Base-by-base conservation (phyloP, 345 rosid genomes). In the Eucalyptus rudis region DNA sequence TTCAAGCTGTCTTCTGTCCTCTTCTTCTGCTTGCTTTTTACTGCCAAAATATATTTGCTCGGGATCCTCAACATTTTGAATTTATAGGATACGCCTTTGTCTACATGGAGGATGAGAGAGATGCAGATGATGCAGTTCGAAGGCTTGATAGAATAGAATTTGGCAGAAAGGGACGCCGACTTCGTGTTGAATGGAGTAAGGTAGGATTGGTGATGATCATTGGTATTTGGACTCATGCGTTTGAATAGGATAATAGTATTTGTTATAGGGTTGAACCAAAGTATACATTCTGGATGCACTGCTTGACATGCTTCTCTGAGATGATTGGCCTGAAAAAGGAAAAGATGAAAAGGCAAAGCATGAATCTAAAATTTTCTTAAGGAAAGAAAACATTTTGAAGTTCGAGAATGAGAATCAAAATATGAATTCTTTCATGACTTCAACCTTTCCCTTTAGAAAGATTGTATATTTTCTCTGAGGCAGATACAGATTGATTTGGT, bases 111-210 rank as follows among this genome's bases (percentile, higher is more conserved):
- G 97, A 98, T 90, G 99, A 98, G 92, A 94, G 97, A 89, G 99
- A 98, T 94, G 99, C 98, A 66, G 98, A 98, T 80, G 97, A 98
- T 95, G 99, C 99, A 15, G 94, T 98, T 88, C 95, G 98, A 87
- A 97, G 95, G 85, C 98, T 98, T 90, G 98, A 98, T 79, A 93
- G 96, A 86, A 88, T 90, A 66, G 99, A 98, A 84, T 97, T 94
- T 90, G 99, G 99, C 86, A 95, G 95, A 40, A 96, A 97, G 92
- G 98, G 99, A 49, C 98, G 99, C 87, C 94, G 96, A 90, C 97
- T 98, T 88, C 97, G 97, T 92, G 99, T 97, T 85, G 99, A 98
- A 91, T 98, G 99, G 99, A 98, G 97, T 27, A 98, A 96, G 96
- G 99, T 97, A 90, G 49, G 64, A 51, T 54, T 86, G 56, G 58